Conservation (phyloP, 768 basidiomycete species). For the Suillus lakei region DNA sequence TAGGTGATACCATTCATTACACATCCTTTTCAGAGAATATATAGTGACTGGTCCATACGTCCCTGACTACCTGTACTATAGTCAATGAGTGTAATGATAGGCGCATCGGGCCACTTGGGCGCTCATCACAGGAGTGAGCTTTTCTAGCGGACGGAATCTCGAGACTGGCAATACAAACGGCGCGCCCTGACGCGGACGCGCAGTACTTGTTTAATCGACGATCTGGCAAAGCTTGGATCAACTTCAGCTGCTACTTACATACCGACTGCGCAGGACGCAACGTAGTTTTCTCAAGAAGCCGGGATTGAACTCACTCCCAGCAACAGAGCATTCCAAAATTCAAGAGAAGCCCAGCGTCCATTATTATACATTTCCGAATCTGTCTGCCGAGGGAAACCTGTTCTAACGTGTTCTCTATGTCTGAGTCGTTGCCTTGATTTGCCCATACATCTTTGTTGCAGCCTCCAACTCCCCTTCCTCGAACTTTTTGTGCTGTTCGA, state of each 20-base stretch:
- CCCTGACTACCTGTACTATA: neutral
- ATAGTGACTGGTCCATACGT: neutral
- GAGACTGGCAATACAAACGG: neutral
- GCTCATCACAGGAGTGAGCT: neutral
- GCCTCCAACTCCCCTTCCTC: constrained; percentile 36
- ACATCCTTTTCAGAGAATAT: neutral
- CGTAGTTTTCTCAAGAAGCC: neutral
- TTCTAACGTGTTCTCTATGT: neutral
- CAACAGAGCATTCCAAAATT: neutral
- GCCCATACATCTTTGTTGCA: neutral
- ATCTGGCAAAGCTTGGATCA: neutral
- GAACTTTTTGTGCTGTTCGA: constrained; percentile 24
- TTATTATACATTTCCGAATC: neutral
- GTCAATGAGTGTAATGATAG: neutral
- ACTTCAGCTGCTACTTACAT: neutral
- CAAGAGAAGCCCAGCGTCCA: neutral
- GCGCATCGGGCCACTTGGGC: neutral
- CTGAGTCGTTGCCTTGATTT: neutral
- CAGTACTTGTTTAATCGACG: neutral
- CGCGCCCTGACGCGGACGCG: neutral
- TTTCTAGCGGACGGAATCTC: neutral
- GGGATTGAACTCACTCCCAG: neutral
- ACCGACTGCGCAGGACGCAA: neutral
- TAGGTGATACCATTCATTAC: neutral
- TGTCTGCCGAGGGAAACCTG: neutral